These are phyloP conservation scores for Cladophialophora psammophila DNA, from an alignment of 2,329 filamentous ascomycete species.

Conservation along the genomic window DNA sequence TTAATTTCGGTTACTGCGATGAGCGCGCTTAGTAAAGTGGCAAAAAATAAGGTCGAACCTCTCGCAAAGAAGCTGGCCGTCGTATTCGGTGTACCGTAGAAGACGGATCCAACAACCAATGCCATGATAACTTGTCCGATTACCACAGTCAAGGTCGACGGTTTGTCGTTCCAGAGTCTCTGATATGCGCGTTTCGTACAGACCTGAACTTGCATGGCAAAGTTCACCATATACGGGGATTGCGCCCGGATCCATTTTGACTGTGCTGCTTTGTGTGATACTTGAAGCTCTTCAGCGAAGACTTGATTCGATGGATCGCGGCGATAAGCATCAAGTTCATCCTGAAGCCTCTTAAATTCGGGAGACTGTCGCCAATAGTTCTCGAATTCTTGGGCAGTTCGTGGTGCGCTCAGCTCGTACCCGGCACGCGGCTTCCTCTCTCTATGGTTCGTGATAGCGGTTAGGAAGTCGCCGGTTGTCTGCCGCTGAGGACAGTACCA, in stretches of 20 bases:
- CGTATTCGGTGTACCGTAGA: constrained; percentile 67
- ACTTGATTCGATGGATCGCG: constrained; percentile 64
- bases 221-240: constrained; percentile 64
- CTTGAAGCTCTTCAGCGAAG: constrained; percentile 63
- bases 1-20: constrained; percentile 1
- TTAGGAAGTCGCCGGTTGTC: constrained; percentile 71
- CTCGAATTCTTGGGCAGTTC: constrained; percentile 58
- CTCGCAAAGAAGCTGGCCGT: constrained; percentile 69
- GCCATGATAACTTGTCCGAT: constrained; percentile 68
- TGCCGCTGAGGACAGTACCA: constrained; percentile 68
- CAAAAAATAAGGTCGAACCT: constrained; percentile 68
- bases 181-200: constrained; percentile 68
- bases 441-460: constrained; percentile 66
- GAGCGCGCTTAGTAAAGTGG: constrained; percentile 63
- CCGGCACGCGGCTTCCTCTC: constrained; percentile 54
- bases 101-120: constrained; percentile 69
- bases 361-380: constrained; percentile 67
- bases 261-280: constrained; percentile 63
- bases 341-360: constrained; percentile 61
- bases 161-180: constrained; percentile 69
- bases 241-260: constrained; percentile 62
- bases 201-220: constrained; percentile 62
- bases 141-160: constrained; percentile 57
- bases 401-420: constrained; percentile 53
- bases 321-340: constrained; percentile 57